These are phyloP conservation scores for Elaeis guineensis DNA, from an alignment of 176 grass and related monocot genomes.

Conservation along the genomic window DNA sequence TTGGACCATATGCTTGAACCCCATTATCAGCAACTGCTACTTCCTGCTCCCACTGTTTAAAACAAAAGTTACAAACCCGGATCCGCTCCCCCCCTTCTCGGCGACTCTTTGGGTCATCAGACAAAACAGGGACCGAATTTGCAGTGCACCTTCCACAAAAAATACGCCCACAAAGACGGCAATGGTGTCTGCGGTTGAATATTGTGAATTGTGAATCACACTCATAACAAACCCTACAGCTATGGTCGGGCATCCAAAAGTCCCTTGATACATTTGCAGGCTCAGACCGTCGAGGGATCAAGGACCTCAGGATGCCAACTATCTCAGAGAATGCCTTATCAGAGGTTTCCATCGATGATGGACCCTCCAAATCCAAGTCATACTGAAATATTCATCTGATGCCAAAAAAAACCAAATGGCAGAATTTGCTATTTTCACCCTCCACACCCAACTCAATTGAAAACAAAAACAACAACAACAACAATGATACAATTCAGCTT, in stretches of 20 bases:
- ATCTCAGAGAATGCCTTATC: slow-evolving; percentile 54
- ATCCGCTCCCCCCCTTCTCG: slow-evolving; percentile 49
- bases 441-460: too few relatives aligned
- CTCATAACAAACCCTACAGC: slow-evolving; percentile 78
- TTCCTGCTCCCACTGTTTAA: slow-evolving; percentile 76
- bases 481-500: too few relatives aligned
- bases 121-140: slow-evolving; percentile 56
- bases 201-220: slow-evolving; percentile 75
- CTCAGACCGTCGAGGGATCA: slow-evolving; percentile 47
- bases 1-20: background rate
- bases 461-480: too few relatives aligned
- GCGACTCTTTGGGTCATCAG: slow-evolving; percentile 20
- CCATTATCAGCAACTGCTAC: slow-evolving; percentile 32
- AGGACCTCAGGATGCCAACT: slow-evolving; percentile 67
- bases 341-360: slow-evolving; percentile 35
- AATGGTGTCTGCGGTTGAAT: slow-evolving; percentile 93
- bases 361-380: slow-evolving; percentile 8
- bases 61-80: slow-evolving; percentile 84
- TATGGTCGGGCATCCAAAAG: slow-evolving; percentile 97
- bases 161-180: slow-evolving; percentile 81
- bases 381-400: background rate
- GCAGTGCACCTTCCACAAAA: slow-evolving; percentile 85
- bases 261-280: slow-evolving; percentile 73
- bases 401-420: too few relatives aligned
- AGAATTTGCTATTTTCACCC: too few relatives aligned